Evolutionary conservation across 768 basidiomycete genomes (phyloP).

Genomic region (Trametopsis cervina): DNA sequence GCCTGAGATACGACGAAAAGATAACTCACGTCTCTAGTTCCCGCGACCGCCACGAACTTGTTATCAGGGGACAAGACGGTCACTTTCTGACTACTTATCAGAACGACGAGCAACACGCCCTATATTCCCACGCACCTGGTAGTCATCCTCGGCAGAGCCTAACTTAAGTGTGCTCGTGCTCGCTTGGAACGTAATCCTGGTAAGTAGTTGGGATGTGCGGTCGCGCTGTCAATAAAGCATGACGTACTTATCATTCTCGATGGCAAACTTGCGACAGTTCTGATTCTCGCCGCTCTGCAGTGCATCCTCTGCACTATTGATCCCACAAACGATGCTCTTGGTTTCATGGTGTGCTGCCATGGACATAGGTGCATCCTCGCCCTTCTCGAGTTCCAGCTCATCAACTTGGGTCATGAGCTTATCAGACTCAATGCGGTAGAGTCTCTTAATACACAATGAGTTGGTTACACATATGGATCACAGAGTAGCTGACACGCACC

Average conservation of each 20-base stretch:
- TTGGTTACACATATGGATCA: neutral
- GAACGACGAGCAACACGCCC: neutral
- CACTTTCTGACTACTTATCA: constrained; percentile 60
- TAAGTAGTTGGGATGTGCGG: neutral
- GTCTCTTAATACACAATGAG: constrained; percentile 38
- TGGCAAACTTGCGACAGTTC: constrained; percentile 72
- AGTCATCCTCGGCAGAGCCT: constrained; percentile 60
- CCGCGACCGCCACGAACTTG: constrained; percentile 61
- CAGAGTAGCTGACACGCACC: too few relatives aligned
- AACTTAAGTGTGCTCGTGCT: constrained; percentile 57
- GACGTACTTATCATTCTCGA: constrained; percentile 54
- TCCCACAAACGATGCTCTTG: constrained; percentile 68
- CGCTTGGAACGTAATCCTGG: constrained; percentile 46
- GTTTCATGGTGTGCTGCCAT: constrained; percentile 61
- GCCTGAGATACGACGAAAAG: too few relatives aligned
- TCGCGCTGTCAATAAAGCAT: neutral
- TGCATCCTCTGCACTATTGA: constrained; percentile 69
- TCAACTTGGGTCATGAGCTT: constrained; percentile 47
- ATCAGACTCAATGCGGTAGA: constrained; percentile 55
- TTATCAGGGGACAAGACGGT: constrained; percentile 73
- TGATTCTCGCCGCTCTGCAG: constrained; percentile 66
- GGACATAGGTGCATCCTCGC: constrained; percentile 97
- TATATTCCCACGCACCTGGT: constrained; percentile 63
- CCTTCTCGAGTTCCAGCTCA: constrained; percentile 70
- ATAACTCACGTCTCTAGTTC: constrained; percentile 55